phyloP scores from a whole-genome alignment of 306 rosid genomes.

The Dalbergia oliveri region DNA sequence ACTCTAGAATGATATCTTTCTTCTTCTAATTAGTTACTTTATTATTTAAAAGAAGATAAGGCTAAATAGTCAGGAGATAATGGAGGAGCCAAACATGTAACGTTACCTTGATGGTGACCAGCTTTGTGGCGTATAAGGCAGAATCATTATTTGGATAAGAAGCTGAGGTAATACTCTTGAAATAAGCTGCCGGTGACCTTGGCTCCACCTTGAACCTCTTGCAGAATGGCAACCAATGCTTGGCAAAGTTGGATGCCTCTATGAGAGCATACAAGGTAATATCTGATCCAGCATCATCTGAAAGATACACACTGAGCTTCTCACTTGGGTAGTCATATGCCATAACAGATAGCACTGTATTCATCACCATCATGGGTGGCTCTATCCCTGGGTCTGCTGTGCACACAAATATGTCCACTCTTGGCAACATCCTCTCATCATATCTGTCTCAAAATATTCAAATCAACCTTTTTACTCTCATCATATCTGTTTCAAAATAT shows the following conservation, averaged over 20 bases:
- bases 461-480: no score
- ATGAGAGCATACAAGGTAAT: slow-evolving; percentile 68
- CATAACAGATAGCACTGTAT: slow-evolving; percentile 72
- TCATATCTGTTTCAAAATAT: no score
- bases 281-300: slow-evolving; percentile 69
- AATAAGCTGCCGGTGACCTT: slow-evolving; percentile 72
- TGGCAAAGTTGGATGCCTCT: slow-evolving; percentile 67
- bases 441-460: slow-evolving; percentile 42
- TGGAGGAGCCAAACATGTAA: no score
- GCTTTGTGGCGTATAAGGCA: slow-evolving; percentile 9
- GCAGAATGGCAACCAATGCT: slow-evolving; percentile 79
- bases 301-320: slow-evolving; percentile 72
- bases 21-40: not conserved
- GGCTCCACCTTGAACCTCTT: slow-evolving; percentile 64
- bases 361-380: slow-evolving; percentile 70
- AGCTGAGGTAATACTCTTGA: slow-evolving; percentile 18
- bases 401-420: slow-evolving; percentile 74
- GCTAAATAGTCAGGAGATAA: no score
- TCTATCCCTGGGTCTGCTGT: slow-evolving; percentile 71
- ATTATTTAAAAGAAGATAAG: no score
- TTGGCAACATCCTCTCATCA: slow-evolving; percentile 50
- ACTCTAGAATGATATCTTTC: no score
- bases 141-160: not conserved
- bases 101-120: slow-evolving; percentile 53
- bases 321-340: slow-evolving; percentile 71